A percentile compares a stretch with the other conserved stretches of the same genome.
Conservation (phyloP, 2,329 filamentous ascomycete species). For the Fusarium continuum region DNA sequence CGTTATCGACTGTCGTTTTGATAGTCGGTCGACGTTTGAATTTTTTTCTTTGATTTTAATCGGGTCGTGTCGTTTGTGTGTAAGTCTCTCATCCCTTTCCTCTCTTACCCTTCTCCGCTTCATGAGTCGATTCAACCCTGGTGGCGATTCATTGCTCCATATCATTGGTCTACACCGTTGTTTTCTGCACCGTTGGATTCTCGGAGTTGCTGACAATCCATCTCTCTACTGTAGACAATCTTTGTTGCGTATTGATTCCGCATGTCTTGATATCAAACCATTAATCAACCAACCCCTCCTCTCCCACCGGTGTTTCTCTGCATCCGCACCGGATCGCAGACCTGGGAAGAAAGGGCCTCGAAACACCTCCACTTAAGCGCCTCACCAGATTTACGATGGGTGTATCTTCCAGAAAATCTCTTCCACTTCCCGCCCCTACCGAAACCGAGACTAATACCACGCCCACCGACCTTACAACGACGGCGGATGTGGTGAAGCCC, state of each 20-base stretch:
- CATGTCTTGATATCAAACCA: conserved; percentile 45
- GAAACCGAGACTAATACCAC: conserved; percentile 72
- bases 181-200: conserved; percentile 13
- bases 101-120: conserved; percentile 8
- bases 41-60: conserved; percentile 17
- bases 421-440: conserved; percentile 81
- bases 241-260: conserved; percentile 34
- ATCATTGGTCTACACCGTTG: conserved; percentile 34
- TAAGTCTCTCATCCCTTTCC: conserved; percentile 25
- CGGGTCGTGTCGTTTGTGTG: conserved; percentile 35
- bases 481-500: conserved; percentile 72
- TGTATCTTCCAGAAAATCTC: conserved; percentile 64
- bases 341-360: conserved; percentile 35
- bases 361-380: conserved; percentile 28
- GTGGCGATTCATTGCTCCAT: conserved; percentile 47
- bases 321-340: conserved; percentile 34
- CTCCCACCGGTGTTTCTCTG: conserved; percentile 31
- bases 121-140: conserved; percentile 35
- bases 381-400: conserved; percentile 58
- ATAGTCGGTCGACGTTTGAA: conserved; percentile 14
- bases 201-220: conserved; percentile 35
- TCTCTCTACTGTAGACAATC: conserved; percentile 29
- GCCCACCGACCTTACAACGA: conserved; percentile 64
- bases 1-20: conserved; percentile 10
- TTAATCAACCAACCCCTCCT: conserved; percentile 34